Evolutionary conservation across 495 filamentous ascomycete species (phyloP).

Genomic region (Penicillium macrosclerotiorum): DNA sequence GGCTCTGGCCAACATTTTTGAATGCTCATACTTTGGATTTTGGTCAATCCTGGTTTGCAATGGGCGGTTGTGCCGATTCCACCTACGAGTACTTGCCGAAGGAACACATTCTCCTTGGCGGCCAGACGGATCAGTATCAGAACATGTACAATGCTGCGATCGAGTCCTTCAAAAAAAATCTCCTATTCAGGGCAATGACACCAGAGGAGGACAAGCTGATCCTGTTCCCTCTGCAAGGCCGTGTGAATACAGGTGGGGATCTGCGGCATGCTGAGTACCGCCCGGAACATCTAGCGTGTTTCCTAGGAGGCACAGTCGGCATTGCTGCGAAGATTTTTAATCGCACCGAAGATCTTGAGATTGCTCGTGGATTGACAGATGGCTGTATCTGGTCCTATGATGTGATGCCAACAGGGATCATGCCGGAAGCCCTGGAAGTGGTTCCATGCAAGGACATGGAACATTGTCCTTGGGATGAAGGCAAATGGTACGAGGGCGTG

Average conservation of each 20-base stretch:
- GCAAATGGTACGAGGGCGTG: constrained; percentile 46
- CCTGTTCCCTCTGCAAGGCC: constrained; percentile 65
- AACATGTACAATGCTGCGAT: constrained; percentile 74
- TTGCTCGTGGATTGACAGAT: constrained; percentile 54
- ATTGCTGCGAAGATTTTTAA: constrained; percentile 61
- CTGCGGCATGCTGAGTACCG: constrained; percentile 34
- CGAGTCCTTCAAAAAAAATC: constrained; percentile 66
- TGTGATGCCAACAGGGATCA: constrained; percentile 54
- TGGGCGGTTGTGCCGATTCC: constrained; percentile 89
- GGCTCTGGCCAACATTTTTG: constrained; percentile 78
- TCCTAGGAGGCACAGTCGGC: constrained; percentile 59
- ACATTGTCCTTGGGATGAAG: constrained; percentile 56
- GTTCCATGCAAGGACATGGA: constrained; percentile 45
- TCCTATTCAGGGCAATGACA: constrained; percentile 81
- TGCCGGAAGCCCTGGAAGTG: constrained; percentile 59
- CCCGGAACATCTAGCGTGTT: constrained; percentile 60
- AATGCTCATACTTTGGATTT: constrained; percentile 58
- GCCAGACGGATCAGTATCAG: constrained; percentile 70
- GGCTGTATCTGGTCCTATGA: constrained; percentile 63
- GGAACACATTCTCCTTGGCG: constrained; percentile 71
- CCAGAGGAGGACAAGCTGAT: constrained; percentile 67
- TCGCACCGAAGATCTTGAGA: constrained; percentile 50
- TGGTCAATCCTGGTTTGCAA: constrained; percentile 57
- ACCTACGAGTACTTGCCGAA: constrained; percentile 98
- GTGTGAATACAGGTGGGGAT: constrained; percentile 19